Evolutionary conservation across 306 rosid species (phyloP), one percentile per base, ranked within the genome.

Genomic region (Glycyrrhiza uralensis): DNA sequence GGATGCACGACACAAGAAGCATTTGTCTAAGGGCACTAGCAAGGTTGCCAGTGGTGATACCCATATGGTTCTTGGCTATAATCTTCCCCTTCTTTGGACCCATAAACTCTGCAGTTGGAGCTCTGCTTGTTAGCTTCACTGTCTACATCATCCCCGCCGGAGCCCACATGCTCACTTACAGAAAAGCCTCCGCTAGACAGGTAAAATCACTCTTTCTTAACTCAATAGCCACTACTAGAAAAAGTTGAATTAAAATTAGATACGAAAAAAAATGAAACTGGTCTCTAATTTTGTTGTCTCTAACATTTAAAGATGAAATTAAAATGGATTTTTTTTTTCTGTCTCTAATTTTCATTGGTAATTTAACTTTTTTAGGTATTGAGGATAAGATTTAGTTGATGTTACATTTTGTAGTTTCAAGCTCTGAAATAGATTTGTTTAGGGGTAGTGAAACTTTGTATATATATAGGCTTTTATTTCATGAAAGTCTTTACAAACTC

Each of bases 71-170:
- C 46, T 78, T 94, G 68, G 99, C 99, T 1, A 94, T 94, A 6
- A 91, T 94, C 38, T 94, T 94, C 75, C 99, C 99, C 0, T 94
- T 94, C 89, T 94, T 94, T 57, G 99, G 99, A 0, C 99, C 99
- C 18, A 94, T 94, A 0, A 94, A 94, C 74, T 94, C 99, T 0
- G 93, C 97, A 0, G 99, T 94, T 47, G 99, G 99, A 1, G 99
- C 99, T 76, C 89, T 94, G 0, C 75, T 94, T 10, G 99, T 94
- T 75, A 94, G 96, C 85, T 94, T 94, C 90, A 94, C 99, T 0
- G 99, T 94, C 74, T 94, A 94, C 79, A 81, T 94, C 84, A 86
- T 94, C 79, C 99, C 99, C 4, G 18, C 97, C 15, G 1, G 69
- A 3, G 99, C 96, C 5, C 97, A 94, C 59, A 94, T 94, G 91